Percentiles rank a stretch among this genome's conserved stretches.
Conservation (phyloP, 768 basidiomycete species). For the Tulasnella sp. region DNA sequence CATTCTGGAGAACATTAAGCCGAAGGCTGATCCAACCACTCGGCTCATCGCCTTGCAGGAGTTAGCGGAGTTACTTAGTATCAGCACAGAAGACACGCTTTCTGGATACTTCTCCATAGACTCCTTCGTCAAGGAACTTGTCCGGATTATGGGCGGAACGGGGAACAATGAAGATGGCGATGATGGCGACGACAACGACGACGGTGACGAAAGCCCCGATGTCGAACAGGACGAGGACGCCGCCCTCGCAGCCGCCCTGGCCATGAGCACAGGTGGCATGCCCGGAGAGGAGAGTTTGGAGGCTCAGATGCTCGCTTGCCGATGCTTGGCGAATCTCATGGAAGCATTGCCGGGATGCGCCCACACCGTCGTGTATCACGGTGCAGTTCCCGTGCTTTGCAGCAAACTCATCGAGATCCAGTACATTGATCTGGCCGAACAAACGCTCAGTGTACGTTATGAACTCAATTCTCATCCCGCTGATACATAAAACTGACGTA, state of each 20-base stretch:
- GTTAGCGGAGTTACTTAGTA: constrained; percentile 87
- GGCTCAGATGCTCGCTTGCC: constrained; percentile 91
- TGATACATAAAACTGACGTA: not conserved
- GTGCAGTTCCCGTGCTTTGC: constrained; percentile 97
- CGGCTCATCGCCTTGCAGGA: constrained; percentile 90
- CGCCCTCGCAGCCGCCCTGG: constrained; percentile 80
- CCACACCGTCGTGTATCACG: constrained; percentile 96
- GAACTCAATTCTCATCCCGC: constrained; percentile 37
- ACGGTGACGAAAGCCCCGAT: constrained; percentile 24
- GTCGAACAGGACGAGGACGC: constrained; percentile 67
- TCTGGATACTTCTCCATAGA: constrained; percentile 95
- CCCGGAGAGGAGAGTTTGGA: constrained; percentile 75
- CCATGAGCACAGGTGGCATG: constrained; percentile 66
- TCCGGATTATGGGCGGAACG: constrained; percentile 70
- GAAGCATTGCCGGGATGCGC: constrained; percentile 97
- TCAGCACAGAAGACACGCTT: constrained; percentile 95
- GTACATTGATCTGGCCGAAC: constrained; percentile 97
- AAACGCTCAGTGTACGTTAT: constrained; percentile 76
- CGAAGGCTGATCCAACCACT: constrained; percentile 75
- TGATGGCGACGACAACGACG: constrained; percentile 30
- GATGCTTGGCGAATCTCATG: constrained; percentile 97
- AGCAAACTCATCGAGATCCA: constrained; percentile 96
- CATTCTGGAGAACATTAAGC: constrained; percentile 83
- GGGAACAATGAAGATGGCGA: constrained; percentile 27
- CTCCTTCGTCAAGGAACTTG: constrained; percentile 84